phyloP scores from a whole-genome alignment of 176 grass and related monocot genomes.

The Panicum miliaceum region DNA sequence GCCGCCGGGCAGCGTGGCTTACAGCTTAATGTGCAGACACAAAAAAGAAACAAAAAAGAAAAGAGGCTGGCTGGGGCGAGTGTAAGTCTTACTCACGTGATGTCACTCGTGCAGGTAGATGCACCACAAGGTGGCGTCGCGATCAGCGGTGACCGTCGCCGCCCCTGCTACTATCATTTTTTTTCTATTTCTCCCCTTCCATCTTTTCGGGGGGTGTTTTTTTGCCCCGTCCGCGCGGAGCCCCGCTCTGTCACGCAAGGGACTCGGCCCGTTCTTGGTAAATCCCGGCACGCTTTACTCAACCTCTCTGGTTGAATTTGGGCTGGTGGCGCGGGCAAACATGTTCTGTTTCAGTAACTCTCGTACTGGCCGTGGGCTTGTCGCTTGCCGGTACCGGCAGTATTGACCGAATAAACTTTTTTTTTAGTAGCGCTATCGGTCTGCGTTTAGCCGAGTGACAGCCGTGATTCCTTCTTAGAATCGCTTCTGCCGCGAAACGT shows the following conservation, averaged over 20 bases:
- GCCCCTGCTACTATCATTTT: neutral
- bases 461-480: neutral
- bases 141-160: conserved; percentile 41
- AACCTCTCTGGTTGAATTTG: neutral
- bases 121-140: conserved; percentile 46
- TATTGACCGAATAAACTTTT: neutral
- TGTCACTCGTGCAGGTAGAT: conserved; percentile 59
- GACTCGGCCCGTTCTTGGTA: conserved; percentile 8
- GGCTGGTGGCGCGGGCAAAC: neutral
- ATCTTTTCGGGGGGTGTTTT: neutral
- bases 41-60: neutral
- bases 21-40: conserved; percentile 31
- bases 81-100: conserved; percentile 53
- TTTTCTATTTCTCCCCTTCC: neutral
- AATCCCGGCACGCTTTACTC: conserved; percentile 22
- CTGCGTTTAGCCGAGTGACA: neutral
- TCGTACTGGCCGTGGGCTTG: neutral
- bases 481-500: conserved; percentile 26
- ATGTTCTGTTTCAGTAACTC: conserved; percentile 2
- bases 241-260: conserved; percentile 29
- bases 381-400: neutral
- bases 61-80: neutral
- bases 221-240: neutral
- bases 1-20: conserved; percentile 20
- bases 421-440: neutral